phyloP scores from a whole-genome alignment of 2,329 filamentous ascomycete species.

The Arthrobotrys entomopaga region DNA sequence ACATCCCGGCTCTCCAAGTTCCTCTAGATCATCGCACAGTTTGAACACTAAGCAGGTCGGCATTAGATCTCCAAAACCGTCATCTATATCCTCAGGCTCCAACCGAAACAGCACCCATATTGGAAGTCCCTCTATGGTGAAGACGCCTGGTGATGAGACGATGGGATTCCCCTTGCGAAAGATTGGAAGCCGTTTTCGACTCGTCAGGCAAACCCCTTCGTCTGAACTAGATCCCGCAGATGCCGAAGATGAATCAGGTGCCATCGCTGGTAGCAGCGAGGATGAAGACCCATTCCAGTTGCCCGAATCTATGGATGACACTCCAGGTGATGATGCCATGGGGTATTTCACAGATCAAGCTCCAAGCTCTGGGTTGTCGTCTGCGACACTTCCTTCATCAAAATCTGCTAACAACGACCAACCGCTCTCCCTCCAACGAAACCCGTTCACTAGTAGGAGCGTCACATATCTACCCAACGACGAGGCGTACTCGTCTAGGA shows the following conservation, averaged over 20 bases:
- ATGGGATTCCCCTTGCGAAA: constrained; percentile 19
- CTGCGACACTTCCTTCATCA: neutral
- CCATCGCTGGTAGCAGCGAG: constrained; percentile 50
- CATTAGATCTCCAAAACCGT: constrained; percentile 36
- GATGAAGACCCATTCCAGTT: constrained; percentile 48
- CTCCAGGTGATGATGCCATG: neutral
- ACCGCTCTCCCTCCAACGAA: constrained; percentile 33
- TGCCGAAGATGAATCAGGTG: constrained; percentile 51
- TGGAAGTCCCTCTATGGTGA: constrained; percentile 14
- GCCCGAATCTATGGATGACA: constrained; percentile 37
- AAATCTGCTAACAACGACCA: constrained; percentile 13
- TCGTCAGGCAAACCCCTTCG: constrained; percentile 48
- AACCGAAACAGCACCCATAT: constrained; percentile 22
- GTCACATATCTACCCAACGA: constrained; percentile 35
- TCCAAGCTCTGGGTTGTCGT: constrained; percentile 11
- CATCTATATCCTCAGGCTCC: constrained; percentile 21
- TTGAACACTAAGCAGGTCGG: constrained; percentile 26
- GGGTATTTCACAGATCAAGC: constrained; percentile 20
- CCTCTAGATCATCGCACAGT: constrained; percentile 26
- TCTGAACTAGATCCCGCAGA: constrained; percentile 55
- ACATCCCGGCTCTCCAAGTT: constrained; percentile 22
- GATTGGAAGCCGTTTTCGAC: constrained; percentile 39
- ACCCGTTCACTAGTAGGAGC: constrained; percentile 38
- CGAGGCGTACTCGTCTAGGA: constrained; percentile 23
- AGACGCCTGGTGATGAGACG: constrained; percentile 14